Base-by-base conservation (phyloP, 2,329 filamentous ascomycete species). In the Emmonsiellopsis sp. region DNA sequence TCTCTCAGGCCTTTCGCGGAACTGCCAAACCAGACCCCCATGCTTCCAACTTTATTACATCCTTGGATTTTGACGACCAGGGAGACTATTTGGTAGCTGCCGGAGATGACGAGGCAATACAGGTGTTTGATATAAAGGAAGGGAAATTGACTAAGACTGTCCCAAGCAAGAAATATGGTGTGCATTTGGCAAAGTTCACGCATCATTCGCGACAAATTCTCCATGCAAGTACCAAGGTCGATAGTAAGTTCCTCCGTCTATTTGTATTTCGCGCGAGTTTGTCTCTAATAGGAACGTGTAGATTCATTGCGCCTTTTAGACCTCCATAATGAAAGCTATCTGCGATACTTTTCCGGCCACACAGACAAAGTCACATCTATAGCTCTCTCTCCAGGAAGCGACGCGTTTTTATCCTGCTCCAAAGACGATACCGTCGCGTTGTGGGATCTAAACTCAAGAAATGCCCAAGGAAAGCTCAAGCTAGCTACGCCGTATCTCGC, bases 131-230 rank as follows among this genome's bases (percentile, higher is more conserved):
- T 64, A 86, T 95, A 58, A 88, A 87, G 64, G 90, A 95, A 59
- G 93, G 93, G 4, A 87, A 87, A 56, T 85, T 90, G 62, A 87
- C 89, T 46, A 97, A 97, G 73, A 86, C 85, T 55, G 79, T 96
- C 46, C 84, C 94, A 50, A 94, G 88, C 73, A 95, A 97, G 67
- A 98, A 98, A 69, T 98, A 98, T 64, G 93, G 93, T 55, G 90
- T 89, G 15, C 93, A 95, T 67, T 80, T 96, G 53, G 93, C 93
- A 38, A 87, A 89, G 62, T 98, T 97, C 70, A 95, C 92, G 1
- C 93, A 97, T 67, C 87, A 92, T 56, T 85, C 85, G 59, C 89
- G 89, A 20, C 91, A 89, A 67, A 89, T 98, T 65, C 84, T 98
- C 55, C 96, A 97, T 65, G 91, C 93, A 50, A 95, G 89, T 67